Evolutionary conservation across 2,329 filamentous ascomycete species (phyloP).

Genomic region (Colletotrichum graminicola): DNA sequence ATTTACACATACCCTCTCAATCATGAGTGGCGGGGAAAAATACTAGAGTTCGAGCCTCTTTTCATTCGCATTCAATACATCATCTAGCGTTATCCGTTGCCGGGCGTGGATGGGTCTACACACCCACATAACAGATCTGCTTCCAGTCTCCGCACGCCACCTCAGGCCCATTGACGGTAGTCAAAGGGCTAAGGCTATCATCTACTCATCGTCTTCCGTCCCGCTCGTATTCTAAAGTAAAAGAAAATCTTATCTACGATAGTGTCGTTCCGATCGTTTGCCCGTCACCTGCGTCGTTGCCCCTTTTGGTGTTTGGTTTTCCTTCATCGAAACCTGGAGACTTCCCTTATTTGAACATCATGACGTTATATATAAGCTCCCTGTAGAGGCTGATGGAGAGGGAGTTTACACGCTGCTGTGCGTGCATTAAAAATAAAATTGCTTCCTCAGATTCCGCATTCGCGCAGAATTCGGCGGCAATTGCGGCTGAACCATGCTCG

Average conservation of each 20-base stretch:
- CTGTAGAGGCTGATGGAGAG: background rate
- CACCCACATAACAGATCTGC: background rate
- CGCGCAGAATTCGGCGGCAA: slow-evolving; percentile 30
- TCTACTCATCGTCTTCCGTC: background rate
- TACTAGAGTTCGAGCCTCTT: background rate
- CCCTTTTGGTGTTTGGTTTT: slow-evolving; percentile 4
- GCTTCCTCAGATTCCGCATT: slow-evolving; percentile 38
- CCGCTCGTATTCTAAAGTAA: slow-evolving; percentile 1
- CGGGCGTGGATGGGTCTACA: background rate
- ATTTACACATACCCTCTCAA: background rate
- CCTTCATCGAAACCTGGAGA: background rate
- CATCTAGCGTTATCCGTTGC: background rate
- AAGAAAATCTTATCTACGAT: slow-evolving; percentile 8
- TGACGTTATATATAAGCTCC: background rate
- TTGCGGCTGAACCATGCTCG: slow-evolving; percentile 31
- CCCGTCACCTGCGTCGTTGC: background rate
- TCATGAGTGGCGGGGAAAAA: background rate
- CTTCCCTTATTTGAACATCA: background rate
- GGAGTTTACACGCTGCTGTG: background rate
- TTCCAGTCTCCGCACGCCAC: background rate
- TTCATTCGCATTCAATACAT: background rate
- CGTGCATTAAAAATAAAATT: slow-evolving; percentile 30
- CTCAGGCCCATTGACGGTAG: background rate
- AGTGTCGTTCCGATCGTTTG: slow-evolving; percentile 9
- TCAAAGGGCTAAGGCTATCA: background rate